Evolutionary conservation across 805 yeast genomes (phyloP).

Genomic region (Candida namnaoensis): DNA sequence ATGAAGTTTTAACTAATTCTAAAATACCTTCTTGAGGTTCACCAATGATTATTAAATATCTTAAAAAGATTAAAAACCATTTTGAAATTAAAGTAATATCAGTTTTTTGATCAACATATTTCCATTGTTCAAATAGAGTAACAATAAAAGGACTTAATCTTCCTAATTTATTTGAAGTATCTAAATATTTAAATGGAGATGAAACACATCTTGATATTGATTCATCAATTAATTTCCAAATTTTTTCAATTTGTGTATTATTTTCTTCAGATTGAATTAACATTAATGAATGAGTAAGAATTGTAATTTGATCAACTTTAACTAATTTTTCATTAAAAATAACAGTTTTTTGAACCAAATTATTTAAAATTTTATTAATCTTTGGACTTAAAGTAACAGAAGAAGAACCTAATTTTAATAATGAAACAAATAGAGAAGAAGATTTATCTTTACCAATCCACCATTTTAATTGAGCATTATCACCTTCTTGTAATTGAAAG

Average conservation of each 20-base stretch:
- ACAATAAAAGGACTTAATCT: slow-evolving; percentile 48
- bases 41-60: slow-evolving; percentile 45
- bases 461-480: slow-evolving; percentile 60
- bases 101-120: slow-evolving; percentile 32
- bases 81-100: slow-evolving; percentile 18
- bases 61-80: slow-evolving; percentile 45
- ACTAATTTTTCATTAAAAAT: slow-evolving; percentile 39
- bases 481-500: slow-evolving; percentile 50
- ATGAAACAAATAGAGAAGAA: slow-evolving; percentile 58
- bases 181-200: slow-evolving; percentile 82
- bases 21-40: slow-evolving; percentile 31
- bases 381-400: slow-evolving; percentile 26
- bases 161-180: slow-evolving; percentile 29
- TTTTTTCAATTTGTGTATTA: slow-evolving; percentile 14
- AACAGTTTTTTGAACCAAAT: slow-evolving; percentile 41
- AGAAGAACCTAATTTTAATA: slow-evolving; percentile 43
- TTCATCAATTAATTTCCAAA: slow-evolving; percentile 71
- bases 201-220: slow-evolving; percentile 59
- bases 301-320: slow-evolving; percentile 44
- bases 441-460: slow-evolving; percentile 49
- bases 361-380: slow-evolving; percentile 38
- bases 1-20: slow-evolving; percentile 2
- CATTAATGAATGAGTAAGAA: slow-evolving; percentile 42
- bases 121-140: slow-evolving; percentile 62
- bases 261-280: slow-evolving; percentile 6